Evolutionary conservation across 2,329 filamentous ascomycete genomes (phyloP), one percentile per base, ranked within the genome.

Genomic region (Pseudocercospora vitis): DNA sequence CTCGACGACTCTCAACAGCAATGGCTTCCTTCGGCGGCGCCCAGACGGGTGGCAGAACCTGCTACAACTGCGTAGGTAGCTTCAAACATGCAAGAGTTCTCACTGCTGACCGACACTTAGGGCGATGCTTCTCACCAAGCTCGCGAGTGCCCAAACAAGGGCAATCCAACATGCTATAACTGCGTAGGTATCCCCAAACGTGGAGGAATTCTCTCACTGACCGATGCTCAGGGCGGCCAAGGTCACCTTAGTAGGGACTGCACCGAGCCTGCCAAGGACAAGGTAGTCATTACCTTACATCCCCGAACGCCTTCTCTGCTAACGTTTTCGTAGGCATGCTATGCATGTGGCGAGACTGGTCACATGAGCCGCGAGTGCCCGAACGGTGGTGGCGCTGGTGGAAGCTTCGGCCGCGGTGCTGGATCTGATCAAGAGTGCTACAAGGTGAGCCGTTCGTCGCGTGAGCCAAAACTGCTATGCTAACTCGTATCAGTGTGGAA

Each of bases 331-430:
- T 52, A 67, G 61, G 63, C 65, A 52, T 78, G 75, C 74, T 77
- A 70, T 84, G 67, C 86, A 68, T 91, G 87, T 78, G 89, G 89
- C 70, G 83, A 88, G 74, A 76, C 85, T 64, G 92, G 91, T 59
- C 92, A 97, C 81, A 88, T 96, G 73, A 94, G 89, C 67, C 91
- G 92, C 67, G 91, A 96, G 70, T 91, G 88, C 78, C 76, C 74
- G 57, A 76, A 53, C 67, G 84, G 57, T 76, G 71, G 63, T 49
- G 77, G 74, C 62, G 70, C 69, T 47, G 68, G 72, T 60, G 65
- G 64, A 49, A 62, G 60, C 35, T 58, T 52, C 40, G 66, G 68
- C 45, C 69, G 71, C 55, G 75, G 37, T 21, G 35, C 49, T 46
- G 49, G 46, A 33, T 48, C 46, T 35, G 53, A 78, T 59, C 74